Evolutionary conservation across 106 monocot genomes (phyloP), one percentile per base, ranked within the genome.

Genomic region (Phalaenopsis aphrodite): DNA sequence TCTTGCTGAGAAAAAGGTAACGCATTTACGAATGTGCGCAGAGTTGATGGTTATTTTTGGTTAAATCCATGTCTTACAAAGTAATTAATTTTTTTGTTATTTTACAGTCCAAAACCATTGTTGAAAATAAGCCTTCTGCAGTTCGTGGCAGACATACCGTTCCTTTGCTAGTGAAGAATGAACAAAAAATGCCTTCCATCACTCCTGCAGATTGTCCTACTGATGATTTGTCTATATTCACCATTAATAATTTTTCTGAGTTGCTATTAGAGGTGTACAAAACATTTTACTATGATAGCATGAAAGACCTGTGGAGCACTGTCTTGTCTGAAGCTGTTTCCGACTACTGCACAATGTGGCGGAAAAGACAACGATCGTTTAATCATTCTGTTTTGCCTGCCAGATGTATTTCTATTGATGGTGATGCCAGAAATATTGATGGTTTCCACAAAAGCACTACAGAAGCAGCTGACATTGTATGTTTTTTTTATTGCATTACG

Each of bases 281-380:
- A 84, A 49, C 82, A 9, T 79, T 85, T 74, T 88, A 89, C 82
- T 85, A 89, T 83, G 92, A 98, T 66, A 84, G 81, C 49, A 87
- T 98, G 90, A 89, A 75, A 64, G 79, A 84, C 56, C 36, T 92
- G 19, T 98, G 97, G 97, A 86, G 89, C 87, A 84, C 69, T 23
- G 88, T 91, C 42, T 85, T 90, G 82, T 89, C 85, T 78, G 94
- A 92, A 81, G 79, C 81, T 79, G 75, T 98, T 68, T 69, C 84
- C 41, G 88, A 90, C 45, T 84, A 84, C 78, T 89, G 87, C 66
- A 68, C 19, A 39, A 76, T 46, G 47, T 98, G 97, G 97, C 83
- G 85, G 36, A 92, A 85, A 79, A 85, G 69, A 64, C 92, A 88
- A 74, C 79, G 81, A n/a, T 86, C 85, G 89, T 87, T 78, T 77